Evolutionary conservation across 2,329 filamentous ascomycete species (phyloP).

Genomic region (Colletotrichum sansevieriae): DNA sequence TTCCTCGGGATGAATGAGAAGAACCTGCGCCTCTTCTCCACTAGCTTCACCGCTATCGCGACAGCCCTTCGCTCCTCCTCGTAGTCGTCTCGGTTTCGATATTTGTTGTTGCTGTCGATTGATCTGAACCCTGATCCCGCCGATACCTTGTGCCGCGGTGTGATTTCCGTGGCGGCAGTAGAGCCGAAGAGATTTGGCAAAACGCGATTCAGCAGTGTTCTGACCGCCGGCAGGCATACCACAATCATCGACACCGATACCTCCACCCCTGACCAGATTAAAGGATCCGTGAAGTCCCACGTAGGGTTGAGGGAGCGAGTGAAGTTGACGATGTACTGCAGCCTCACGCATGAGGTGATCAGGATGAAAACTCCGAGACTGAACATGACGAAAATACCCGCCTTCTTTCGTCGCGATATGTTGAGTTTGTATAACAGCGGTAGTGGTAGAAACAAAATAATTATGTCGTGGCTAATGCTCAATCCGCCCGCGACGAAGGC

Average conservation of each 20-base stretch:
- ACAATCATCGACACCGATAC: conserved; percentile 57
- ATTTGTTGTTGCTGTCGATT: neutral
- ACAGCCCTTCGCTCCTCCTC: conserved; percentile 15
- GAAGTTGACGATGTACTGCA: conserved; percentile 52
- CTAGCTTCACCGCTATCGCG: conserved; percentile 15
- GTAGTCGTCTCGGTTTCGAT: conserved; percentile 16
- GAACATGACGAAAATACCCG: conserved; percentile 53
- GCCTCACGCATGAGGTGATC: conserved; percentile 52
- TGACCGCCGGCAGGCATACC: conserved; percentile 56
- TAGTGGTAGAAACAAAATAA: conserved; percentile 52
- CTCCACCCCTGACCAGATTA: conserved; percentile 60
- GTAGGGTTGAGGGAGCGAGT: conserved; percentile 54
- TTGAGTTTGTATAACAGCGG: conserved; percentile 50
- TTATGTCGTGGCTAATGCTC: conserved; percentile 52
- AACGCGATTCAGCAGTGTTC: conserved; percentile 46
- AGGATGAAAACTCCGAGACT: conserved; percentile 54
- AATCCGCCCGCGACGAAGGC: conserved; percentile 48
- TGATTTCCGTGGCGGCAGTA: conserved; percentile 3
- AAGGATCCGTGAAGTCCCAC: conserved; percentile 56
- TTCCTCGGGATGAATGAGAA: conserved; percentile 15
- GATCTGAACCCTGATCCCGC: conserved; percentile 7
- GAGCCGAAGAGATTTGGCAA: conserved; percentile 31
- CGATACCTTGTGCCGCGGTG: conserved; percentile 10
- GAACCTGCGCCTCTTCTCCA: conserved; percentile 21
- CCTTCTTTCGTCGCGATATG: conserved; percentile 45